Base-by-base conservation (phyloP, 2,329 filamentous ascomycete genomes). In the Phialocephala sp. region DNA sequence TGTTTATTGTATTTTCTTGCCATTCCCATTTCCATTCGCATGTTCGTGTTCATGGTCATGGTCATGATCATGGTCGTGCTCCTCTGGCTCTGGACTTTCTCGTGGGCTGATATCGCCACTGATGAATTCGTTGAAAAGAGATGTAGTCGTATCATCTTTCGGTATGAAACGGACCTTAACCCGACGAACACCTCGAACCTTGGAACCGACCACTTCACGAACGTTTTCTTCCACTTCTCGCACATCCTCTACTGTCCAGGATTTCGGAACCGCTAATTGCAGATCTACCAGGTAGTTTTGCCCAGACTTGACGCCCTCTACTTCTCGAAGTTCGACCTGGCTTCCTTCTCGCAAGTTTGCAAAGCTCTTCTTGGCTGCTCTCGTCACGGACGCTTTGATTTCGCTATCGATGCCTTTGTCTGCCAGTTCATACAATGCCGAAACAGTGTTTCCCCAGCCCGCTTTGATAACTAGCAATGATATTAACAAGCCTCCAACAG, bases 221-320 rank as follows among this genome's bases (percentile, higher is more conserved):
- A 98, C 84, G 2, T 83, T 80, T 41, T 90, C 86, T 78, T 99
- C 95, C 15, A 97, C 82, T 18, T 84, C 80, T 43, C 87, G 83
- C 8, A 89, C 86, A 62, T 91, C 86, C 61, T 89, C 86, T 6
- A 99, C 82, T 0, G 91, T 91, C 91, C 91, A 97, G 39, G 82
- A 81, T 24, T 84, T 85, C 0, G 94, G 93, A 18, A 96, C 91
- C 1, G 87, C 91, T 67, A 98, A 80, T 77, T 97, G 94, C 8
- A 99, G 78, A 72, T 98, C 95, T 72, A 98, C 89, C 36, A 98
- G 83, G 77, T 96, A 97, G 80, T 97, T 99, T 78, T 97, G 95
- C 36, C 95, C 95, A 3, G 93, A 95, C 80, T 99, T 99, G 79
- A 97, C 86, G 62, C 95, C 95, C 70, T 93, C 91, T 2, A 98